phyloP scores from a whole-genome alignment of 352 stramenopile genomes.

The Pythium pyrilobum region DNA sequence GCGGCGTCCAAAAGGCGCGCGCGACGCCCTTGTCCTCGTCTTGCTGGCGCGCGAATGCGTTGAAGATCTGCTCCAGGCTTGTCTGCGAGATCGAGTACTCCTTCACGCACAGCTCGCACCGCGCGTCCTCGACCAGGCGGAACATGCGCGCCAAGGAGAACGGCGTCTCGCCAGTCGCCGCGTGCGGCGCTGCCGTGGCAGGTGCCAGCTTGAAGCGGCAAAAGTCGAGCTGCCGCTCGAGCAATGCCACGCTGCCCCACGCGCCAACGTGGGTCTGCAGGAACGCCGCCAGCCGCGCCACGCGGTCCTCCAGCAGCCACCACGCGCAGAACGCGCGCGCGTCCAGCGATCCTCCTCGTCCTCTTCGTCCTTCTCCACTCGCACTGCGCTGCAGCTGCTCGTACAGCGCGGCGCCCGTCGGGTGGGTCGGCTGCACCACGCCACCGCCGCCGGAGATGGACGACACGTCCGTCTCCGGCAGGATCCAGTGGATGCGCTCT shows the following conservation, averaged over 20 bases:
- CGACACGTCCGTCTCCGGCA: slow-evolving; percentile 3
- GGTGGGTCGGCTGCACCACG: slow-evolving; percentile 3
- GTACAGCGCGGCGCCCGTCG: slow-evolving; percentile 21
- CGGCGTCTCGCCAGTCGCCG: neutral
- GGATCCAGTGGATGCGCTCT: slow-evolving; percentile 21
- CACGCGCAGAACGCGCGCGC: slow-evolving; percentile 37
- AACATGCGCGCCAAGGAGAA: slow-evolving; percentile 44
- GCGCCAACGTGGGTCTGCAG: slow-evolving; percentile 30
- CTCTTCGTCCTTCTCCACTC: too few species aligned
- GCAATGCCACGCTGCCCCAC: slow-evolving; percentile 19
- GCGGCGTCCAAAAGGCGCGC: neutral
- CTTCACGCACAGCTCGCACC: slow-evolving; percentile 33
- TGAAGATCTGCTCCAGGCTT: slow-evolving; percentile 87
- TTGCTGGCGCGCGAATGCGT: slow-evolving; percentile 58
- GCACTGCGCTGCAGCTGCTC: slow-evolving; percentile 18
- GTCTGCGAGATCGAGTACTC: slow-evolving; percentile 83
- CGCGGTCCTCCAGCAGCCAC: slow-evolving; percentile 61
- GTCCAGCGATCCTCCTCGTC: slow-evolving; percentile 20
- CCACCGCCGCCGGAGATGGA: neutral
- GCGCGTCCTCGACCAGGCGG: slow-evolving; percentile 39
- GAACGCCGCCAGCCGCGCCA: slow-evolving; percentile 31
- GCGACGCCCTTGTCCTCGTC: slow-evolving; percentile 23
- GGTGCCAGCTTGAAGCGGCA: slow-evolving; percentile 52
- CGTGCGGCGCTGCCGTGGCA: neutral
- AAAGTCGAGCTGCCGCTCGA: slow-evolving; percentile 64